Conservation (phyloP, 345 rosid species). For the Euphorbia lathyris region DNA sequence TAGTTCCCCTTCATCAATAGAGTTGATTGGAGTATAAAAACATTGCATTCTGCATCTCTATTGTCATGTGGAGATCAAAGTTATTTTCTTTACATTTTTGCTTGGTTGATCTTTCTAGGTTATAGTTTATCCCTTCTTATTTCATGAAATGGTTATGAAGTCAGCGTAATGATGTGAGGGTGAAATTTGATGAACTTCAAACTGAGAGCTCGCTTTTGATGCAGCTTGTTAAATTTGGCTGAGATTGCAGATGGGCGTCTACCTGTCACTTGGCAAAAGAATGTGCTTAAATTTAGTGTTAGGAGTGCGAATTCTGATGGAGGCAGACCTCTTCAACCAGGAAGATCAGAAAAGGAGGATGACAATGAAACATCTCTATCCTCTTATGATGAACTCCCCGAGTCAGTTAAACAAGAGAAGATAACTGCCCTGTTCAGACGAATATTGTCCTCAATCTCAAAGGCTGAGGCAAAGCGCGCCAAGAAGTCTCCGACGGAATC, state of each 20-base stretch:
- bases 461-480: slow-evolving; percentile 21
- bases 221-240: slow-evolving; percentile 72
- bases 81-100: background rate
- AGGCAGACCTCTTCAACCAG: slow-evolving; percentile 18
- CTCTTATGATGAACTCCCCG: slow-evolving; percentile 16
- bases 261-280: slow-evolving; percentile 18
- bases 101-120: background rate
- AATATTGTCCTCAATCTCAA: slow-evolving; percentile 58
- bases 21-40: background rate
- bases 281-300: slow-evolving; percentile 9
- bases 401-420: slow-evolving; percentile 44
- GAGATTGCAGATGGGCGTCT: slow-evolving; percentile 44
- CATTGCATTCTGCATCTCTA: background rate
- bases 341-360: slow-evolving; percentile 15
- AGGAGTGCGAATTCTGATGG: slow-evolving; percentile 29
- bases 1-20: background rate
- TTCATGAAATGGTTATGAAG: background rate
- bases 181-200: slow-evolving; percentile 19
- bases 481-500: slow-evolving; percentile 32
- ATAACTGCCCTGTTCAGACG: slow-evolving; percentile 46
- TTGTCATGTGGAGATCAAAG: background rate
- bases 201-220: slow-evolving; percentile 48
- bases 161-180: background rate
- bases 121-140: background rate
- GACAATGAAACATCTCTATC: slow-evolving; percentile 15